A percentile compares a stretch with the other conserved stretches of the same genome.
Evolutionary conservation across 2,329 filamentous ascomycete genomes (phyloP).

Genomic region (Alternaria postmessia): DNA sequence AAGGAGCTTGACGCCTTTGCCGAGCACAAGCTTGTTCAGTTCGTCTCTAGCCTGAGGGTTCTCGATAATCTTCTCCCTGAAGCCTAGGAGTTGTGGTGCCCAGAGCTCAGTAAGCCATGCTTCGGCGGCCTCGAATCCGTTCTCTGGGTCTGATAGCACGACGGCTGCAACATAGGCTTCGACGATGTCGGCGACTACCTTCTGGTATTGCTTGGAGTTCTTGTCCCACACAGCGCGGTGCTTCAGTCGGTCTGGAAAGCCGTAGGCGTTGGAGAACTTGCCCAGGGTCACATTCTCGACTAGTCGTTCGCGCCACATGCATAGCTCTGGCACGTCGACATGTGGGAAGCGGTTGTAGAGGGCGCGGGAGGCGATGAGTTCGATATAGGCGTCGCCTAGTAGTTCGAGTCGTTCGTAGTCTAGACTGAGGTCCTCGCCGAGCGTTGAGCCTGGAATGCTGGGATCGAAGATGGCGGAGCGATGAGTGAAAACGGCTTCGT

Average conservation of each 20-base stretch:
- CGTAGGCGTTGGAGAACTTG: conserved; percentile 73
- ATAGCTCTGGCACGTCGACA: conserved; percentile 72
- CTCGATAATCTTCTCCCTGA: conserved; percentile 44
- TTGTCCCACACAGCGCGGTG: conserved; percentile 53
- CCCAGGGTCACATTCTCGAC: conserved; percentile 83
- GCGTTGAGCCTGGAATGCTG: conserved; percentile 24
- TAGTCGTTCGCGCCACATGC: conserved; percentile 78
- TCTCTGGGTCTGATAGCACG: conserved; percentile 69
- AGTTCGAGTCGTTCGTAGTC: conserved; percentile 87
- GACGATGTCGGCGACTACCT: conserved; percentile 86
- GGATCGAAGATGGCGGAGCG: conserved; percentile 36
- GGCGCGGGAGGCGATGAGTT: conserved; percentile 76
- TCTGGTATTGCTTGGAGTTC: conserved; percentile 57
- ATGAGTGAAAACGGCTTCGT: conserved; percentile 73
- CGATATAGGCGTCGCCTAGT: conserved; percentile 85
- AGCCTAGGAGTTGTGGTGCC: conserved; percentile 55
- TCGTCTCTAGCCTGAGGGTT: conserved; percentile 52
- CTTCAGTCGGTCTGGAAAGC: conserved; percentile 70
- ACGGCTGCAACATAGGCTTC: conserved; percentile 88
- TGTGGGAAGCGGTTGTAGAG: conserved; percentile 76
- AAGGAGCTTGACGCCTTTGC: conserved; percentile 46
- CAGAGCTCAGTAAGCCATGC: conserved; percentile 80
- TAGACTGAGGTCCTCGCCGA: conserved; percentile 33
- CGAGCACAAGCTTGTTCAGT: conserved; percentile 47
- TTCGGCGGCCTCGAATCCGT: conserved; percentile 69